Evolutionary conservation across 352 stramenopile genomes (phyloP), one percentile per base, ranked within the genome.

Genomic region (Phytophthora hibernalis): DNA sequence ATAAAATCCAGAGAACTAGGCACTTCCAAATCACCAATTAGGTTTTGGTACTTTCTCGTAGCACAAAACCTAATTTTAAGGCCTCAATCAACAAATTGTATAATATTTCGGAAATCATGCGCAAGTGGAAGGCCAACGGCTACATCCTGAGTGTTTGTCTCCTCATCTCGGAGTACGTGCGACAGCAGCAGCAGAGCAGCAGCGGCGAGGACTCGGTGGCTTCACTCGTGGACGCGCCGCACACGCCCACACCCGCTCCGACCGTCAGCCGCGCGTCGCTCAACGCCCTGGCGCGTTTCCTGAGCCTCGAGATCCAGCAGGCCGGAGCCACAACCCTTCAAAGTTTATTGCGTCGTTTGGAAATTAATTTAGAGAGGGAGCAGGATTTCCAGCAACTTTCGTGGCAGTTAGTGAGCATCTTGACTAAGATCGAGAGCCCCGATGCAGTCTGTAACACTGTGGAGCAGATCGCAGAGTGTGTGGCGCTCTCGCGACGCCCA

Each of bases 381-480:
- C 49, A 70, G 6, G 82, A 86, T 38, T 85, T 80, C 21, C 56
- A 77, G 33, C 70, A 76, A 40, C 65, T 93, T 2, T 80, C 71
- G 1, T 76, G 64, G 11, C 74, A 80, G 30, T 68, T 91, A 16
- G 79, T 90, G 16, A 71, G 63, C 24, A 74, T 85, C 33, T 69
- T 93, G 26, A 80, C 68, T 35, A 62, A 65, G n/a, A 76, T 91
- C 12, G 73, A 88, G 51, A 89, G 79, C 26, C 84, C 84, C 8
- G 84, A 93, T 40, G 72, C 80, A 15, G 76, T 91, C 35, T 74
- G 79, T 49, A 85, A 90, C 47, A 74, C 82, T 4, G 65, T 93
- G n/a, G 84, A 91, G 54, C 79, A 79, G 30, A 82, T 93, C 16
- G 64, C 73, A 15, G 82, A 89, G 59, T 91, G 82, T 40, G 73